Evolutionary conservation across 805 yeast species (phyloP).

Genomic region (Candida insectorum): DNA sequence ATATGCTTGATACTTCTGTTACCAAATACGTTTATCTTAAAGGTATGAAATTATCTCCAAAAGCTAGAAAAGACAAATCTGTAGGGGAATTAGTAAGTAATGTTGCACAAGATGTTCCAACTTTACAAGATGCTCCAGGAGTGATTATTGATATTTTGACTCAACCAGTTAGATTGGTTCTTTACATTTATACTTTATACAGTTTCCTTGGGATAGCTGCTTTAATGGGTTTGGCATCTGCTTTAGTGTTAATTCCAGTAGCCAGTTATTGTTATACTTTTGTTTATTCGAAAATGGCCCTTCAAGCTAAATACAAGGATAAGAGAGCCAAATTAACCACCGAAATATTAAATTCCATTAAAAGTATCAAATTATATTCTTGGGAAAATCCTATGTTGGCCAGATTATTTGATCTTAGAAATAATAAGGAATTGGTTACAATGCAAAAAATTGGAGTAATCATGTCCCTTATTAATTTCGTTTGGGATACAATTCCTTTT

Average conservation of each 20-base stretch:
- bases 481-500: conserved; percentile 40
- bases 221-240: conserved; percentile 32
- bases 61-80: conserved; percentile 26
- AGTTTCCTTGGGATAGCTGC: conserved; percentile 33
- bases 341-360: conserved; percentile 36
- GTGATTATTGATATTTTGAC: conserved; percentile 18
- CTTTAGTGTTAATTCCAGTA: conserved; percentile 30
- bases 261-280: conserved; percentile 19
- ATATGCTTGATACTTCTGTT: conserved; percentile 18
- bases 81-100: conserved; percentile 34
- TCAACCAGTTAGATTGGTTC: conserved; percentile 21
- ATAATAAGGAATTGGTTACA: conserved; percentile 30
- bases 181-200: conserved; percentile 30
- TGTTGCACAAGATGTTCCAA: conserved; percentile 26
- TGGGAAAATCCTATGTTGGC: conserved; percentile 41
- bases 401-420: conserved; percentile 29
- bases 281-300: conserved; percentile 8
- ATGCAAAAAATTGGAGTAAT: conserved; percentile 27
- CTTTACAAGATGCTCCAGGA: conserved; percentile 14
- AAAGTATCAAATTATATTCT: conserved; percentile 38
- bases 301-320: conserved; percentile 31
- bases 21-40: conserved; percentile 24
- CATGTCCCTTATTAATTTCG: conserved; percentile 28
- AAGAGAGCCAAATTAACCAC: conserved; percentile 33
- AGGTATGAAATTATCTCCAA: conserved; percentile 27